phyloP scores from a whole-genome alignment of 345 rosid species.

The Salix exigua region DNA sequence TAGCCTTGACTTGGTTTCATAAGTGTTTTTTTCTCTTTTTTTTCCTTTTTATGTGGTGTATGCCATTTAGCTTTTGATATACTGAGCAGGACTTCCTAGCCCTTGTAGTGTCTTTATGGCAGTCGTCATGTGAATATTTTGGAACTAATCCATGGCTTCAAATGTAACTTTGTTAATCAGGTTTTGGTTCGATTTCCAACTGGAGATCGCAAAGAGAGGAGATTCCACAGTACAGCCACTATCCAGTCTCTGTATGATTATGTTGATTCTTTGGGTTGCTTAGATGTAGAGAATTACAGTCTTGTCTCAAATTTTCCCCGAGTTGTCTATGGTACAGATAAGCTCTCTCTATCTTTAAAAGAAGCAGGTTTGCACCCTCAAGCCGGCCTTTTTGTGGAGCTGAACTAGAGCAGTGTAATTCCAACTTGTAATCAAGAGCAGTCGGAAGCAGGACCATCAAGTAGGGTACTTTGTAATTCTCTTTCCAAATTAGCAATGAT shows the following conservation, averaged over 20 bases:
- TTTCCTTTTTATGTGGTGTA: neutral
- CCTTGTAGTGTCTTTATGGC: neutral
- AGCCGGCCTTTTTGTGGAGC: constrained; percentile 96
- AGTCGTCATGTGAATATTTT: neutral
- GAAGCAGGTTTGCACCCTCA: constrained; percentile 98
- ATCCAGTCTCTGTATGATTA: constrained; percentile 74
- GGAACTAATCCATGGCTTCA: neutral
- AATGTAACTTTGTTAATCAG: constrained; percentile 24
- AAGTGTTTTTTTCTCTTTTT: neutral
- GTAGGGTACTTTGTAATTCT: constrained; percentile 16
- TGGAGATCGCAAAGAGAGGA: constrained; percentile 95
- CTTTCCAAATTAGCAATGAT: constrained; percentile 13
- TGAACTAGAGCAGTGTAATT: constrained; percentile 38
- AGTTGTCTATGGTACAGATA: constrained; percentile 61
- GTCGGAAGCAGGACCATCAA: constrained; percentile 7
- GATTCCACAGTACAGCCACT: constrained; percentile 55
- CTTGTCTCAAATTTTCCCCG: constrained; percentile 92
- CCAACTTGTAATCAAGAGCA: constrained; percentile 6
- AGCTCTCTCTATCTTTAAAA: constrained; percentile 54
- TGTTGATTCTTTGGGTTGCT: constrained; percentile 82
- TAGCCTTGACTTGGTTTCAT: neutral
- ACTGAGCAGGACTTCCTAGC: neutral
- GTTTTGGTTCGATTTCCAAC: constrained; percentile 85
- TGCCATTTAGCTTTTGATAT: neutral
- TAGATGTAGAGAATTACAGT: constrained; percentile 67